Conservation (phyloP, 768 basidiomycete species). For the Dendrothele bispora region DNA sequence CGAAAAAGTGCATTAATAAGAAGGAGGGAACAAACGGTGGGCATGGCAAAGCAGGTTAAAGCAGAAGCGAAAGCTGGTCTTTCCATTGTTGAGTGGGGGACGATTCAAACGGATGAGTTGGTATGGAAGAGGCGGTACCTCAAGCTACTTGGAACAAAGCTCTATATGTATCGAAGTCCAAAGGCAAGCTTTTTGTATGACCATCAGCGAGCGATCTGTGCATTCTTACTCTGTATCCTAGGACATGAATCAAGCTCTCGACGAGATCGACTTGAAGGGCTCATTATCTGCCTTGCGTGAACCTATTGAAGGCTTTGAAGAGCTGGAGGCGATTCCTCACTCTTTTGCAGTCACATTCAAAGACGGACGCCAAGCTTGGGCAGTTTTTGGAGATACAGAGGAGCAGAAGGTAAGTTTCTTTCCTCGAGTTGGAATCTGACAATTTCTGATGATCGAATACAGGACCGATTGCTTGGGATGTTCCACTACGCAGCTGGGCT, state of each 20-base stretch:
- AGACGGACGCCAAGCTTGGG: slow-evolving; percentile 48
- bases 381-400: slow-evolving; percentile 61
- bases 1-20: slow-evolving; percentile 40
- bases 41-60: slow-evolving; percentile 42
- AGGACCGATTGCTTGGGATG: slow-evolving; percentile 50
- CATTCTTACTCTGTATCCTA: slow-evolving; percentile 16
- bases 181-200: slow-evolving; percentile 43
- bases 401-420: slow-evolving; percentile 53
- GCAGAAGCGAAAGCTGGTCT: slow-evolving; percentile 32
- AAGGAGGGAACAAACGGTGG: slow-evolving; percentile 46
- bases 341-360: slow-evolving; percentile 68
- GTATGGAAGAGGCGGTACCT: slow-evolving; percentile 69
- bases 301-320: slow-evolving; percentile 69
- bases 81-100: slow-evolving; percentile 57
- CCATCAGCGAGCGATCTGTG: not conserved
- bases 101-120: slow-evolving; percentile 55
- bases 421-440: not conserved
- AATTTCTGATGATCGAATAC: slow-evolving; percentile 8
- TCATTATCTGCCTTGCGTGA: slow-evolving; percentile 50
- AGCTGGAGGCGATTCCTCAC: slow-evolving; percentile 61
- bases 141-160: slow-evolving; percentile 46
- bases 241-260: slow-evolving; percentile 39
- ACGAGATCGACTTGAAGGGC: slow-evolving; percentile 47
- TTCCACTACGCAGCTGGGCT: slow-evolving; percentile 43
- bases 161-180: slow-evolving; percentile 52